Evolutionary conservation across 495 filamentous ascomycete genomes (phyloP).

Genomic region (Annulohypoxylon maeteangense): DNA sequence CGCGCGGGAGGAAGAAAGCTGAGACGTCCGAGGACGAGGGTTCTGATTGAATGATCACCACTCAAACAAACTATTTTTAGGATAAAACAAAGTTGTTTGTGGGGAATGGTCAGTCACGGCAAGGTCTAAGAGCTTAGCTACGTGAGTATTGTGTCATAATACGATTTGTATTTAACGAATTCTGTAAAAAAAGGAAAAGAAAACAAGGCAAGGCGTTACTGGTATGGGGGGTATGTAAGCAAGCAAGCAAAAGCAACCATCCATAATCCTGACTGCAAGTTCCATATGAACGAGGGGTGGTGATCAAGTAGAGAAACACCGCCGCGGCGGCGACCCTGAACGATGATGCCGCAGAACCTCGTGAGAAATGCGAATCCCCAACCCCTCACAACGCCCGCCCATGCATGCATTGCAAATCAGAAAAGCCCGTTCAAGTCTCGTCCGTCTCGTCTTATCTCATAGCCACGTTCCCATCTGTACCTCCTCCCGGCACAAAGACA

Average conservation of each 20-base stretch:
- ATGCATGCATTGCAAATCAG: conserved; percentile 15
- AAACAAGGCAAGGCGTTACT: conserved; percentile 28
- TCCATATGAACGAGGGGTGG: background rate
- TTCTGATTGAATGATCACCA: conserved; percentile 44
- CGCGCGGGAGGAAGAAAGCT: conserved; percentile 47
- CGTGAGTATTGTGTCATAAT: background rate
- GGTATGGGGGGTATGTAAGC: conserved; percentile 21
- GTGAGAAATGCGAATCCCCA: conserved; percentile 4
- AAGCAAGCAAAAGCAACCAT: too few relatives aligned
- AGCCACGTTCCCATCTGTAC: background rate
- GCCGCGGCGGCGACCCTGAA: background rate
- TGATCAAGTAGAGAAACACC: background rate
- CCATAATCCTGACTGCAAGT: conserved; percentile 10
- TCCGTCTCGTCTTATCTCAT: too few relatives aligned
- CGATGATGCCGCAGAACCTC: background rate
- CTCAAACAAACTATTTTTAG: background rate
- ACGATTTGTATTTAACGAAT: conserved; percentile 8
- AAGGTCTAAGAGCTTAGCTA: background rate
- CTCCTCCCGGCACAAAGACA: background rate
- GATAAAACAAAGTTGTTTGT: background rate
- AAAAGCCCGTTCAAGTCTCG: background rate
- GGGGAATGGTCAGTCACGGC: background rate
- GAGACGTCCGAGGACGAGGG: conserved; percentile 50
- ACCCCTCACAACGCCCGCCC: conserved; percentile 5
- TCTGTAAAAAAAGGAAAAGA: conserved; percentile 3